Evolutionary conservation across 2,329 filamentous ascomycete species (phyloP), one percentile per base, ranked within the genome.

Genomic region (Chaetomiaceae sp.): DNA sequence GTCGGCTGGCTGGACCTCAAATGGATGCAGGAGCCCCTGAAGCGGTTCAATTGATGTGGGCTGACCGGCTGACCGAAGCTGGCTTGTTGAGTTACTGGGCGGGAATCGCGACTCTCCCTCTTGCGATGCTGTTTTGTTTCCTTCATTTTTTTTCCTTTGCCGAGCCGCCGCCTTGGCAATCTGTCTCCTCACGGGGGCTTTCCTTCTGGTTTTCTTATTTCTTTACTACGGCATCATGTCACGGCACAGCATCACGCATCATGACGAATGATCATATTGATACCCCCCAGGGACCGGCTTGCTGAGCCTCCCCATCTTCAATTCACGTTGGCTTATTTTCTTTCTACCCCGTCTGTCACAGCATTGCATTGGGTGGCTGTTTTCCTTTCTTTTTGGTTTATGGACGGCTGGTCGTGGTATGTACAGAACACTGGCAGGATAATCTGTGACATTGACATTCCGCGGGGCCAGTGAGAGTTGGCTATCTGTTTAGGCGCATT

Each of bases 1-100:
- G 86, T 93, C 30, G 86, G 85, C 56, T 95, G 89, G 88, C 81
- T 95, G 53, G 74, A 85, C 5, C 62, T 69, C 14, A 55, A 63
- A 22, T 57, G 52, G 52, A 49, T 58, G 42, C 34, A 47, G 15
- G 19, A 38, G 11, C 41, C 45, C 12, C 27, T 57, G n/a, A n/a
- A 24, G 91, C 36, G 86, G 84, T 58, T 94, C 88, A 87, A 81
- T 94, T 53, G 74, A 85, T 6, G 29, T n/a, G 11, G 4, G 3
- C 15, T 14, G 29, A n/a, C 7, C 7, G n/a, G n/a, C n/a, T n/a
- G n/a, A n/a, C n/a, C n/a, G n/a, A n/a, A n/a, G n/a, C n/a, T n/a
- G n/a, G n/a, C n/a, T n/a, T n/a, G n/a, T n/a, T n/a, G n/a, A n/a
- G n/a, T n/a, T n/a, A n/a, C n/a, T n/a, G n/a, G n/a, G n/a, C n/a